Evolutionary conservation across 1,284 basidiomycete genomes (phyloP), one percentile per base, ranked within the genome.

Genomic region (Ceratobasidium sp.): DNA sequence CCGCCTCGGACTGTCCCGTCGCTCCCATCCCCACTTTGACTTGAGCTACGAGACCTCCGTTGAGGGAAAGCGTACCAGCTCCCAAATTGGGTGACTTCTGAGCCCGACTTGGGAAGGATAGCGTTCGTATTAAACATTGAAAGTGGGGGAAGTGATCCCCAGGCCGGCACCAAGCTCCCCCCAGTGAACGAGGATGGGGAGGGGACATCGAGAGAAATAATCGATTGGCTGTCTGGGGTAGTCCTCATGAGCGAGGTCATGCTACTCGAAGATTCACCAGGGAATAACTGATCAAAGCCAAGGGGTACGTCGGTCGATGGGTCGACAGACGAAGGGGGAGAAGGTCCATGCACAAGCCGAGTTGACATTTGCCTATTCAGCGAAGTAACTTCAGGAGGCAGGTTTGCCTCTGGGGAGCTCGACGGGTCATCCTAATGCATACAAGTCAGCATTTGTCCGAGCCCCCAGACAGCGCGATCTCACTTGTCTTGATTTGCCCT

Each of bases 1-100:
- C 35, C 8, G 23, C 20, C 23, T 23, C 23, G 64, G 50, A n/a
- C n/a, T 10, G 44, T 50, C 6, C n/a, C 55, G 30, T n/a, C 27
- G 54, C 59, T 59, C n/a, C 54, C 57, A 27, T n/a, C 20, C n/a
- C 54, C 70, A 20, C 38, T 62, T 18, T 14, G 33, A 30, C 60
- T 59, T 7, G 23, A 35, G 27, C 55, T 74, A n/a, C n/a, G 44
- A 33, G 57, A 54, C 18, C 59, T 41, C 3, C 70, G 70, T n/a
- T 62, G 70, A 16, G 70, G 70, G 46, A 74, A 74, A 30, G 59
- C 54, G 35, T 64, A 74, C 70, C 70, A 74, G 70, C 27, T 64
- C 38, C 70, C 70, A 41, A 74, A 74, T 33, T 74, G 70, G 46
- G 38, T 74, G 59, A 74, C 70, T 41, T 74, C 70, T 1, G 70